Evolutionary conservation across 805 yeast species (phyloP).

Genomic region (Wickerhamomyces subpelliculosus): DNA sequence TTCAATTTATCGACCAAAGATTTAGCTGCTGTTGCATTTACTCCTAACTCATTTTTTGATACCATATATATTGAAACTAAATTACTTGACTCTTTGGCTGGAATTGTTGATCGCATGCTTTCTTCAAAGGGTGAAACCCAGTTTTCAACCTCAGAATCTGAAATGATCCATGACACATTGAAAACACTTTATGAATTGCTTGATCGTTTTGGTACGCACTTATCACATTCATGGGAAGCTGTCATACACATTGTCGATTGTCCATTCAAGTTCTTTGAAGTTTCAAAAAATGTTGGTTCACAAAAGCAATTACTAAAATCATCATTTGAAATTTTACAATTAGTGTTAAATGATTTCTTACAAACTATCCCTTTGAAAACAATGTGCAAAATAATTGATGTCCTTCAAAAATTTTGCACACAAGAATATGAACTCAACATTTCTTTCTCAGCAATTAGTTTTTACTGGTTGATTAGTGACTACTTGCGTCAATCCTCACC

Average conservation of each 20-base stretch:
- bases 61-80: conserved; percentile 34
- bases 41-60: neutral
- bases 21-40: conserved; percentile 18
- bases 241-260: conserved; percentile 55
- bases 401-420: conserved; percentile 61
- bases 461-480: conserved; percentile 90
- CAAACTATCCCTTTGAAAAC: conserved; percentile 63
- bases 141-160: conserved; percentile 54
- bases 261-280: conserved; percentile 43
- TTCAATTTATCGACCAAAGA: conserved; percentile 44
- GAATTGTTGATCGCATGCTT: conserved; percentile 36
- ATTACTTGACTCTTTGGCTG: conserved; percentile 42
- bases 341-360: conserved; percentile 81
- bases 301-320: conserved; percentile 42
- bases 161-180: conserved; percentile 55
- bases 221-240: conserved; percentile 63
- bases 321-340: conserved; percentile 76
- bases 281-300: conserved; percentile 16
- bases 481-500: conserved; percentile 40
- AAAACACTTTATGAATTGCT: conserved; percentile 65
- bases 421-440: conserved; percentile 76
- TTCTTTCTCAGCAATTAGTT: conserved; percentile 85
- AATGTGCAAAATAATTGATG: conserved; percentile 59
- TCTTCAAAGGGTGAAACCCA: conserved; percentile 20
- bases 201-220: conserved; percentile 65